Conservation (phyloP, 2,329 filamentous ascomycete genomes). For the Paramyrothecium roridum region DNA sequence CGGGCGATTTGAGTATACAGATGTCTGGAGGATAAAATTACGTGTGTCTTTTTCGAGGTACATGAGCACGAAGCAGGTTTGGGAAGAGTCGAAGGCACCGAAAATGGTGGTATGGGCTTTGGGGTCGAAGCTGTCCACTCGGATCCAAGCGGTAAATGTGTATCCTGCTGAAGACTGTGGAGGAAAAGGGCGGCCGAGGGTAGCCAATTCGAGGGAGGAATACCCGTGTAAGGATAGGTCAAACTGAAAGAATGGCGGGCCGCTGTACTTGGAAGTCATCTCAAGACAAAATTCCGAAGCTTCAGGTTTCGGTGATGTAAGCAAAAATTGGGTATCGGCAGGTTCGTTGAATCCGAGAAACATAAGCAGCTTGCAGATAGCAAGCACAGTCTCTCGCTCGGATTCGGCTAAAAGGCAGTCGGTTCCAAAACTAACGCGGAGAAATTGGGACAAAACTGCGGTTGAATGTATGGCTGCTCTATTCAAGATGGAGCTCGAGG, state of each 20-base stretch:
- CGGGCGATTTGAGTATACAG: constrained; percentile 78
- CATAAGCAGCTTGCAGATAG: constrained; percentile 68
- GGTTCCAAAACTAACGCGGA: constrained; percentile 57
- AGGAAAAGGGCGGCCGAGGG: constrained; percentile 81
- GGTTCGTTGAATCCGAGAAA: constrained; percentile 73
- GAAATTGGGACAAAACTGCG: constrained; percentile 64
- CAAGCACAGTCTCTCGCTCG: constrained; percentile 59
- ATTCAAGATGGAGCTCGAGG: constrained; percentile 64
- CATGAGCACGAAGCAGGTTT: constrained; percentile 89
- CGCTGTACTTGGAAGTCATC: constrained; percentile 70
- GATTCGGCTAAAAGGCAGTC: constrained; percentile 46
- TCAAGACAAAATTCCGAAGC: constrained; percentile 69
- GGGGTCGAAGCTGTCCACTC: constrained; percentile 81
- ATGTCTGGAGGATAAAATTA: constrained; percentile 95
- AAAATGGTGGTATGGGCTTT: constrained; percentile 91
- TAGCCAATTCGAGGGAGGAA: constrained; percentile 84
- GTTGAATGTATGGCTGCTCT: constrained; percentile 69
- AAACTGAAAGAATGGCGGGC: constrained; percentile 87
- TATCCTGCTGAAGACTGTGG: constrained; percentile 79
- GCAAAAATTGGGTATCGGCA: constrained; percentile 77
- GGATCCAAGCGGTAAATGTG: constrained; percentile 85
- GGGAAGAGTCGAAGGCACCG: constrained; percentile 86
- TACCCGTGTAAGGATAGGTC: constrained; percentile 86
- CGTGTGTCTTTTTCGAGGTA: constrained; percentile 92
- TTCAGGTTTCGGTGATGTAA: constrained; percentile 47